Base-by-base conservation (phyloP, 1,284 basidiomycete species). In the Sparassis latifolia region DNA sequence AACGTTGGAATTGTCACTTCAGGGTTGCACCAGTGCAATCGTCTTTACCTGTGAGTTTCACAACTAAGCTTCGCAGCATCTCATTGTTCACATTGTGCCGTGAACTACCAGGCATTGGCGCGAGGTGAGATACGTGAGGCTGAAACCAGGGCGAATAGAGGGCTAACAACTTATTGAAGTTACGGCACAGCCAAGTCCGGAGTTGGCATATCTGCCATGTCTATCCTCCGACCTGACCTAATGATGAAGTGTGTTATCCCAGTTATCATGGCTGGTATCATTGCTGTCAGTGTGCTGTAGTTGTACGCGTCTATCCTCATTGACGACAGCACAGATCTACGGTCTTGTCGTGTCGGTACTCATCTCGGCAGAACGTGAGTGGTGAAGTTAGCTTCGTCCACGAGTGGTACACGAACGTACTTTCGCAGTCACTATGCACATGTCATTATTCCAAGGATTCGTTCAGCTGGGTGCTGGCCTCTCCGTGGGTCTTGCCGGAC, bases 181-280 rank as follows among this genome's bases (percentile, higher is more conserved):
- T 89, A 89, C 77, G 96, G 96, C 58, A 99, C 95, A 37, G 92
- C 96, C 64, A 99, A 99, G 77, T 97, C 96, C 64, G 96, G 96
- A 67, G 95, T 99, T 63, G 97, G 96, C 69, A 97, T 99, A 67
- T 92, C 95, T 52, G 94, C 95, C 60, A 96, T 98, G 94, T 92
- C 94, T 54, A 92, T 97, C 55, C 84, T 98, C 60, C 85, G 94
- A 60, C 92, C 92, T 52, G 92, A 95, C 77, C 77, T 92, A 61
- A 92, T 94, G 86, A 93, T 94, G 89, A 90, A 80, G 81, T 96
- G 89, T 79, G 86, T 93, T 56, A 87, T 98, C 57, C 96, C 96
- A 49, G 95, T 98, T 68, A 89, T 99, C 72, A 98, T 99, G 95
- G 93, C 95, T 77, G 95, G 95, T 93, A 98, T 99, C 76, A 95